These are phyloP conservation scores for Botryosphaeria dothidea DNA, from an alignment of 2,329 filamentous ascomycete genomes.

Conservation along the genomic window DNA sequence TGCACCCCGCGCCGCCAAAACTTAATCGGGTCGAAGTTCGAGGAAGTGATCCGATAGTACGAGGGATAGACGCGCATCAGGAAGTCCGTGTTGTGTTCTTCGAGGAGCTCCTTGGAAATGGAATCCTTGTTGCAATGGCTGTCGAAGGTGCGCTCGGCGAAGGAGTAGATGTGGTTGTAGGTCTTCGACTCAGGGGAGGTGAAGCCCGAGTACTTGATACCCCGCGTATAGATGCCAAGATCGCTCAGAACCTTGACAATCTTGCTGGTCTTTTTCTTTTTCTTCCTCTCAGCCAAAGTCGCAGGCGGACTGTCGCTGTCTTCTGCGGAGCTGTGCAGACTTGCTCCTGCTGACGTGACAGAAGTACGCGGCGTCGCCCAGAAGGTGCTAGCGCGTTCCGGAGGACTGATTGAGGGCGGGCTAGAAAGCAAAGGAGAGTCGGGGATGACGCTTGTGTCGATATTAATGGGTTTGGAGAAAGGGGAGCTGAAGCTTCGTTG, in stretches of 20 bases:
- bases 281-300: slow-evolving; percentile 58
- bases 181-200: slow-evolving; percentile 75
- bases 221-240: slow-evolving; percentile 76
- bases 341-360: slow-evolving; percentile 57
- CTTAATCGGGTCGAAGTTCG: slow-evolving; percentile 90
- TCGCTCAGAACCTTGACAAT: slow-evolving; percentile 81
- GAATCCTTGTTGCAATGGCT: slow-evolving; percentile 74
- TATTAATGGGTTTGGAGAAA: slow-evolving; percentile 62
- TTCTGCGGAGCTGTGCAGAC: slow-evolving; percentile 62
- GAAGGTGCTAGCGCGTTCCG: slow-evolving; percentile 48
- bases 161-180: slow-evolving; percentile 94
- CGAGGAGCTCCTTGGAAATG: slow-evolving; percentile 74
- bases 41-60: slow-evolving; percentile 76
- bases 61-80: slow-evolving; percentile 95
- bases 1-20: slow-evolving; percentile 96
- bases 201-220: slow-evolving; percentile 84
- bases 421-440: slow-evolving; percentile 53
- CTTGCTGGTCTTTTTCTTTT: slow-evolving; percentile 69
- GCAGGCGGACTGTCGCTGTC: slow-evolving; percentile 70
- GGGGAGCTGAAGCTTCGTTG: slow-evolving; percentile 76
- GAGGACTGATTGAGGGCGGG: slow-evolving; percentile 54
- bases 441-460: slow-evolving; percentile 58
- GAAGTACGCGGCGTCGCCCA: slow-evolving; percentile 55
- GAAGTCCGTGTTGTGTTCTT: slow-evolving; percentile 87
- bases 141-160: slow-evolving; percentile 86